Conservation (phyloP, 345 rosid genomes). For the Hypericum androsaemum region DNA sequence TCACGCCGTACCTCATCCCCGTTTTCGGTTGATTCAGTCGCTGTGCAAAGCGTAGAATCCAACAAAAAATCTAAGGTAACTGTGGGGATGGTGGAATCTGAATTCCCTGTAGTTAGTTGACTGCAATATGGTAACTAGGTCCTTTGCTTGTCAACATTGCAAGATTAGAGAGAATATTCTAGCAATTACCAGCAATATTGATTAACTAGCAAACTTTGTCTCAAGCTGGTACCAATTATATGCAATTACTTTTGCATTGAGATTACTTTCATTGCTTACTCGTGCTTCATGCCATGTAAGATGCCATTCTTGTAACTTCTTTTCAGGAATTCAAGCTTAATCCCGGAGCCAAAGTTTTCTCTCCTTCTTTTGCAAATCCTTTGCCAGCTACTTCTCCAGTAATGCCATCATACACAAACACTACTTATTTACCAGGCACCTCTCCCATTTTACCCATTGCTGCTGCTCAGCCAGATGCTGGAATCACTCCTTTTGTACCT, state of each 20-base stretch:
- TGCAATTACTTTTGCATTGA: neutral
- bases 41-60: constrained; percentile 34
- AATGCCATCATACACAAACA: constrained; percentile 34
- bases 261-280: constrained; percentile 5
- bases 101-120: neutral
- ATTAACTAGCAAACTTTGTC: too few species aligned
- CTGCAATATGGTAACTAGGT: neutral
- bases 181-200: too few species aligned
- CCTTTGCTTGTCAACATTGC: neutral
- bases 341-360: constrained; percentile 69
- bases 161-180: neutral
- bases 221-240: neutral
- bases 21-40: constrained; percentile 32
- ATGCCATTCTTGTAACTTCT: too few species aligned
- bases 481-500: constrained; percentile 36
- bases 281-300: neutral
- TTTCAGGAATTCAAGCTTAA: constrained; percentile 81
- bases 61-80: constrained; percentile 50
- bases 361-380: constrained; percentile 50
- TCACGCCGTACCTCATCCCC: constrained; percentile 17
- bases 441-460: constrained; percentile 38
- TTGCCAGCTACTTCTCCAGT: constrained; percentile 36
- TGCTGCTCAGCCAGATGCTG: constrained; percentile 46
- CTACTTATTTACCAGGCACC: constrained; percentile 42
- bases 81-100: neutral